Evolutionary conservation across 495 filamentous ascomycete species (phyloP).

Genomic region (Aeminium ludgeri): DNA sequence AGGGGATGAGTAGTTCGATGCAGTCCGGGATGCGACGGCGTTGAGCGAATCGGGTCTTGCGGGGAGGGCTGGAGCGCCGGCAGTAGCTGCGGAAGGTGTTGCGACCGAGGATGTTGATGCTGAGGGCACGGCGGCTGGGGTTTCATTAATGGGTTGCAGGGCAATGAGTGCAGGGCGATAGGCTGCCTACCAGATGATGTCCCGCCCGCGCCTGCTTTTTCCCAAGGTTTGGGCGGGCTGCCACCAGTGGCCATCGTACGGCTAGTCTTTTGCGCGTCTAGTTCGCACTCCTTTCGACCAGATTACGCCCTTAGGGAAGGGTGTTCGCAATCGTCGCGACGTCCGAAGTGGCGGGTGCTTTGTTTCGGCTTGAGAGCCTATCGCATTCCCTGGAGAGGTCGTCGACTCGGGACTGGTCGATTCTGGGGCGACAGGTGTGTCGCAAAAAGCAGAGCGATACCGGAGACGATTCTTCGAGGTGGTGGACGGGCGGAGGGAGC

Average conservation of each 20-base stretch:
- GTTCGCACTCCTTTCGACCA: conserved; percentile 3
- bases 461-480: no score
- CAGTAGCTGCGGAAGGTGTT: conserved; percentile 25
- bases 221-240: conserved; percentile 89
- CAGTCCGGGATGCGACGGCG: conserved; percentile 64
- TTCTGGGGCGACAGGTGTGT: no score
- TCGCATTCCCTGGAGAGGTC: no score
- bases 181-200: conserved; percentile 21
- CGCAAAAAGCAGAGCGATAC: no score
- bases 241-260: background rate
- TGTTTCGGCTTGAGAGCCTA: no score
- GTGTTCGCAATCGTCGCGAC: no score
- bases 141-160: conserved; percentile 19
- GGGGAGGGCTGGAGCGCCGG: conserved; percentile 56
- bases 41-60: conserved; percentile 59
- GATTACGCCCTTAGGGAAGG: no score
- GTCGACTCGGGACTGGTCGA: no score
- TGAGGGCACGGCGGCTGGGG: conserved; percentile 26
- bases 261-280: no score
- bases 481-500: no score
- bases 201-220: conserved; percentile 49
- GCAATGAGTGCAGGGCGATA: background rate
- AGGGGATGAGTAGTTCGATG: conserved; percentile 35
- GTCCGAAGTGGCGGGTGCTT: no score
- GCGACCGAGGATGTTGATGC: conserved; percentile 29